Evolutionary conservation across 768 basidiomycete genomes (phyloP).

Genomic region (Stropharia rugosoannulata): DNA sequence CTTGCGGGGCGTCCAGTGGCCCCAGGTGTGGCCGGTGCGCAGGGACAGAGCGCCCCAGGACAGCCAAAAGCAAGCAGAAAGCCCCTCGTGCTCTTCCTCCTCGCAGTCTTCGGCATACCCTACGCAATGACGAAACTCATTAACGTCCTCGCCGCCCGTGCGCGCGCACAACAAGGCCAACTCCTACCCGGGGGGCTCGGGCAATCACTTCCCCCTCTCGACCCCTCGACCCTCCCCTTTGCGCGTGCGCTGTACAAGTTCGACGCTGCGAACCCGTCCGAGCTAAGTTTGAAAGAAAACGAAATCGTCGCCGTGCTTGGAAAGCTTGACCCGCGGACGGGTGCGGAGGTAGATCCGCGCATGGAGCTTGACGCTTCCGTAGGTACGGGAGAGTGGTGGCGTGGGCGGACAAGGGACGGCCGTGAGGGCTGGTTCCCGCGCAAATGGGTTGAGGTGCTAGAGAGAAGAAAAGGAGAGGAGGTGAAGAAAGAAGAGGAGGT

Average conservation of each 20-base stretch:
- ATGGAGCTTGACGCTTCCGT: slow-evolving; percentile 41
- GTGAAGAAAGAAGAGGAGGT: slow-evolving; percentile 19
- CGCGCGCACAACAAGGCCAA: slow-evolving; percentile 31
- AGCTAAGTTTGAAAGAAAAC: slow-evolving; percentile 80
- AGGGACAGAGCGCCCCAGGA: slow-evolving; percentile 40
- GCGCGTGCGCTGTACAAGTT: slow-evolving; percentile 83
- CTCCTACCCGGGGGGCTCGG: slow-evolving; percentile 16
- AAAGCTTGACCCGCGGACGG: slow-evolving; percentile 70
- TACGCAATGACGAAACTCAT: slow-evolving; percentile 93
- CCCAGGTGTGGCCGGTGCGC: slow-evolving; percentile 36
- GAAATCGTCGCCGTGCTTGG: slow-evolving; percentile 93
- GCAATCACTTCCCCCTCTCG: slow-evolving; percentile 53
- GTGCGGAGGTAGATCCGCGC: slow-evolving; percentile 65
- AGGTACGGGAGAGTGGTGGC: slow-evolving; percentile 81
- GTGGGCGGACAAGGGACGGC: slow-evolving; percentile 88
- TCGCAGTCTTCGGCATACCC: slow-evolving; percentile 91
- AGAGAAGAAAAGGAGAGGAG: slow-evolving; percentile 26
- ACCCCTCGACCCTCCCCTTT: slow-evolving; percentile 81
- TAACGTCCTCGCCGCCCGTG: slow-evolving; percentile 67
- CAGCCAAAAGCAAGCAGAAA: slow-evolving; percentile 60
- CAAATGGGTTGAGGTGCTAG: slow-evolving; percentile 81
- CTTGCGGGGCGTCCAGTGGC: slow-evolving; percentile 62
- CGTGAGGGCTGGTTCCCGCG: slow-evolving; percentile 93
- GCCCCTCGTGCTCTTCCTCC: slow-evolving; percentile 89
- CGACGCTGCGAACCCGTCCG: slow-evolving; percentile 67